Evolutionary conservation across 305 asterid species (phyloP).

Genomic region (Solanum hybrid): DNA sequence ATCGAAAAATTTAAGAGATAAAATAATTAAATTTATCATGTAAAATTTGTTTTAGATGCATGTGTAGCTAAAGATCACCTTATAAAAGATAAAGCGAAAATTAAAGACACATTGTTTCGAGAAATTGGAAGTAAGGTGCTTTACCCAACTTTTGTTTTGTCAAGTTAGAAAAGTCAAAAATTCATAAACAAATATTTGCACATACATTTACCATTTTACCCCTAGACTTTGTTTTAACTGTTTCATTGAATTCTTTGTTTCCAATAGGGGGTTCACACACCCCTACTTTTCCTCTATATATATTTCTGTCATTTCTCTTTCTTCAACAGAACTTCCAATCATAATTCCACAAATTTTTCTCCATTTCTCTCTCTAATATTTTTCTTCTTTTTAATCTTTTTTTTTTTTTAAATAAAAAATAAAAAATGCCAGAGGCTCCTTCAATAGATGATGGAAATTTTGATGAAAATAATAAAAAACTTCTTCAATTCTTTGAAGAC

Average conservation of each 20-base stretch:
- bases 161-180: background rate
- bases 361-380: background rate
- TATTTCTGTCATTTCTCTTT: background rate
- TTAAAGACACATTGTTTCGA: background rate
- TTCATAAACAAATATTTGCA: background rate
- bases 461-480: conserved; percentile 1
- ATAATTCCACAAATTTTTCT: background rate
- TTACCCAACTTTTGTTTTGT: background rate
- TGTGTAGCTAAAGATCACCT: background rate
- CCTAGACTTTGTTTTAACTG: background rate
- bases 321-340: conserved; percentile 4
- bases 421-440: conserved; percentile 5
- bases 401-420: background rate
- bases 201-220: background rate
- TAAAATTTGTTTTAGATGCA: background rate
- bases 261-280: background rate
- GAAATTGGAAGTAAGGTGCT: background rate
- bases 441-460: background rate
- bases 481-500: conserved; percentile 1
- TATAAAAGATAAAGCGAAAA: background rate
- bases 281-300: background rate
- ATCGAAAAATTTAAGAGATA: background rate
- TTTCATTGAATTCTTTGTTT: conserved; percentile 3
- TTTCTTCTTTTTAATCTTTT: background rate
- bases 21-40: background rate